Evolutionary conservation across 352 stramenopile genomes (phyloP).

Genomic region (Pythium scleroteichum): DNA sequence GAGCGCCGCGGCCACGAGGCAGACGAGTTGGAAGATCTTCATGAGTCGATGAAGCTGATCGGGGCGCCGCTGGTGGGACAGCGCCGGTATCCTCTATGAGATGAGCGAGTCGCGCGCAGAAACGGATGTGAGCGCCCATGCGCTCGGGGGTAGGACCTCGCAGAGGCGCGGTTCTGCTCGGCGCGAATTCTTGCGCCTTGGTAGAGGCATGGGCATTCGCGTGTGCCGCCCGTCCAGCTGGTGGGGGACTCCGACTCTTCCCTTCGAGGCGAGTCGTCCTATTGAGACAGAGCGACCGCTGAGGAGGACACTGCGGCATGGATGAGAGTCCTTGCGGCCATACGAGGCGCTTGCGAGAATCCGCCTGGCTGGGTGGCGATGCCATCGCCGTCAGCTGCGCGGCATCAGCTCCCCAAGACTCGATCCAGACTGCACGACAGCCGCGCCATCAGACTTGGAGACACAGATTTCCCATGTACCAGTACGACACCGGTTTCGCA

Average conservation of each 20-base stretch:
- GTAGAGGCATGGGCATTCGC: not conserved
- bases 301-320: too few species aligned
- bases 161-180: conserved; percentile 3
- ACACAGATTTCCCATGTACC: too few species aligned
- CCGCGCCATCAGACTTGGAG: too few species aligned
- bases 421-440: too few species aligned
- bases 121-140: conserved; percentile 2
- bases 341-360: not conserved
- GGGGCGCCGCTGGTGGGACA: conserved; percentile 1
- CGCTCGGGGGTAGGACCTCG: not conserved
- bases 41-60: conserved; percentile 3
- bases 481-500: too few species aligned
- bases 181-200: not conserved
- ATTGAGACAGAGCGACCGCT: too few species aligned
- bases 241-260: conserved; percentile 4
- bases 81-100: not conserved
- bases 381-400: too few species aligned
- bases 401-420: too few species aligned
- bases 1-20: conserved; percentile 6
- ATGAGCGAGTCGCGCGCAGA: not conserved
- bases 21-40: conserved; percentile 19
- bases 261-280: too few species aligned
- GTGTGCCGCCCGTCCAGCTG: conserved; percentile 1
- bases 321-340: not conserved
- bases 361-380: conserved; percentile 6